Evolutionary conservation across 345 rosid genomes (phyloP).

Genomic region (Arabis alpina): DNA sequence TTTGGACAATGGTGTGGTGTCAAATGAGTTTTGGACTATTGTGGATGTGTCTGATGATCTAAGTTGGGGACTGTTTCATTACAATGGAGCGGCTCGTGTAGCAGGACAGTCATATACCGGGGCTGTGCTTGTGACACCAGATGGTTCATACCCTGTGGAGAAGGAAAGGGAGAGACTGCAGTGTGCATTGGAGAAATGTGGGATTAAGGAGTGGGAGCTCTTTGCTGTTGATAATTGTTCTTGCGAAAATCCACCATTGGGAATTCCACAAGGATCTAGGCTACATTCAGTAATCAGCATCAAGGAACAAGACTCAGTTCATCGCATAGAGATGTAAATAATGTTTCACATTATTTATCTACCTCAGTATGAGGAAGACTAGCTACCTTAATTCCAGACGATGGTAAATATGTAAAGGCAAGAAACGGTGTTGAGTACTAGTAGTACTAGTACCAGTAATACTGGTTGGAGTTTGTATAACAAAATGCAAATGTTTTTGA

Average conservation of each 20-base stretch:
- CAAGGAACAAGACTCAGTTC: conserved; percentile 1
- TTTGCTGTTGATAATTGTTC: conserved; percentile 78
- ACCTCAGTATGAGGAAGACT: no score
- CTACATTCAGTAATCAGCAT: conserved; percentile 55
- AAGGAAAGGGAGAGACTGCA: conserved; percentile 49
- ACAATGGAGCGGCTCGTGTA: conserved; percentile 86
- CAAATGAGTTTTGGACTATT: conserved; percentile 90
- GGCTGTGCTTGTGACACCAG: conserved; percentile 85
- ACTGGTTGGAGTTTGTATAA: no score
- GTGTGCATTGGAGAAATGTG: conserved; percentile 71
- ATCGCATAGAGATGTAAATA: no score
- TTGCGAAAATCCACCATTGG: conserved; percentile 75
- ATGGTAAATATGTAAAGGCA: no score
- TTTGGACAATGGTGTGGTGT: conserved; percentile 89
- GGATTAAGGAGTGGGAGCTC: conserved; percentile 89
- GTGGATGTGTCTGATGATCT: conserved; percentile 83
- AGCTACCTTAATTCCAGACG: no score
- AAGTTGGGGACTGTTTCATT: conserved; percentile 91
- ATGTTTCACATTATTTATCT: no score
- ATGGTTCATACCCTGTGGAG: conserved; percentile 72
- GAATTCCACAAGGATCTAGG: conserved; percentile 75
- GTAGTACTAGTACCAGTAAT: no score
- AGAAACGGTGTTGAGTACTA: no score
- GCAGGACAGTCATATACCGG: conserved; percentile 95
- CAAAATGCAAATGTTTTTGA: no score